These are phyloP conservation scores for Candida mattraensis DNA, from an alignment of 805 yeast genomes.

Conservation along the genomic window DNA sequence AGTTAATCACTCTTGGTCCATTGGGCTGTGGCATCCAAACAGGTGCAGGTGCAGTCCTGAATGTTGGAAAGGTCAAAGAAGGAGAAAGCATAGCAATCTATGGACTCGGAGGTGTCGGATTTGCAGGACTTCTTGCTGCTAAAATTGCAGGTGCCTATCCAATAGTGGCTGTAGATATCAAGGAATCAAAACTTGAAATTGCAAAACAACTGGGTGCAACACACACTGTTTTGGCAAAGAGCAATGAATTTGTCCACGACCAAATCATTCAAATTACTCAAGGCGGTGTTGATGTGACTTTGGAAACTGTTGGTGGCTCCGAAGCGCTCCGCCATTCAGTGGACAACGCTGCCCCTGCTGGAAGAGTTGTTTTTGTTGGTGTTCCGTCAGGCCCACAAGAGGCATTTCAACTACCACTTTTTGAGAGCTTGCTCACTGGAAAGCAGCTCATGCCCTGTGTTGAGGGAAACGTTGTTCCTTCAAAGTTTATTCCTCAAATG, in stretches of 20 bases:
- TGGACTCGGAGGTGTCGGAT: slow-evolving; percentile 1
- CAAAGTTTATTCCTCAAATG: slow-evolving; percentile 1
- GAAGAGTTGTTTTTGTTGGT: slow-evolving; percentile 5
- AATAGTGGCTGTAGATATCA: slow-evolving; percentile 38
- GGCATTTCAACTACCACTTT: neutral
- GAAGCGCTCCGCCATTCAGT: slow-evolving; percentile 2
- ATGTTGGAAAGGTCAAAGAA: slow-evolving; percentile 31
- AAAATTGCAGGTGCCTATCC: neutral
- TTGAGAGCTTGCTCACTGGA: slow-evolving; percentile 1
- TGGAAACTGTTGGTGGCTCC: neutral
- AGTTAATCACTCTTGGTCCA: neutral
- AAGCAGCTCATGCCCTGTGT: slow-evolving; percentile 6
- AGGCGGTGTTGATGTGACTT: neutral
- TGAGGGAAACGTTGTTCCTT: slow-evolving; percentile 1
- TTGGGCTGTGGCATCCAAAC: slow-evolving; percentile 2
- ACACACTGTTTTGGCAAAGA: neutral
- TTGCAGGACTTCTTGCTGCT: slow-evolving; percentile 1
- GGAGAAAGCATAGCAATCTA: neutral
- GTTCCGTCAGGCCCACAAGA: neutral
- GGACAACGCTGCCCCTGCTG: slow-evolving; percentile 1
- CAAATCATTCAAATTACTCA: slow-evolving; percentile 3
- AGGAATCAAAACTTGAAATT: slow-evolving; percentile 49
- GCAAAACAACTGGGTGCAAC: slow-evolving; percentile 49
- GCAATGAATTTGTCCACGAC: neutral
- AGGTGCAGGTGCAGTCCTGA: slow-evolving; percentile 2